Evolutionary conservation across 2,329 filamentous ascomycete species (phyloP).

Genomic region (Aureobasidium sp.): DNA sequence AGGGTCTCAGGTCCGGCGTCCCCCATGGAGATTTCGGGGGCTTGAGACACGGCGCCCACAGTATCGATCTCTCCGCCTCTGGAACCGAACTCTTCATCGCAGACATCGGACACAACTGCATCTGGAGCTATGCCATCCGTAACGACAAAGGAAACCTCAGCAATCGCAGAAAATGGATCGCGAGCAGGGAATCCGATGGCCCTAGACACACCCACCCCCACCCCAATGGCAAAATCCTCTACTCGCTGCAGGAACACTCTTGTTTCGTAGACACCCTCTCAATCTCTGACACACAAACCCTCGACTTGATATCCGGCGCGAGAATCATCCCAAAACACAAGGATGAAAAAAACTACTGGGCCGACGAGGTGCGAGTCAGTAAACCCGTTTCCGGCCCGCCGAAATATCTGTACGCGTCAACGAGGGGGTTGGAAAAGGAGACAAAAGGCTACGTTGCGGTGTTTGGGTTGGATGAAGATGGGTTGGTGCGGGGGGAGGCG

Average conservation of each 20-base stretch:
- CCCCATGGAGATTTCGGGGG: conserved; percentile 29
- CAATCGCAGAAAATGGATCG: conserved; percentile 21
- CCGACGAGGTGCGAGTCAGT: conserved; percentile 28
- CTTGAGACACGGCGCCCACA: conserved; percentile 26
- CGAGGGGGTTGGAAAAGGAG: conserved; percentile 23
- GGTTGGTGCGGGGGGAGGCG: conserved; percentile 21
- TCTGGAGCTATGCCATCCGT: conserved; percentile 22
- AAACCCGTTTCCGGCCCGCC: conserved; percentile 20
- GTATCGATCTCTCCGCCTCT: conserved; percentile 24
- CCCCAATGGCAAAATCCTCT: conserved; percentile 25
- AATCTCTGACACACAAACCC: conserved; percentile 21
- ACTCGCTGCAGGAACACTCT: conserved; percentile 28
- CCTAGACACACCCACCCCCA: conserved; percentile 29
- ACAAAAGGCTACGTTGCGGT: conserved; percentile 27
- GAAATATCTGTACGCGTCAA: conserved; percentile 27
- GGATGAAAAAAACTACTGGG: conserved; percentile 27
- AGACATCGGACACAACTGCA: conserved; percentile 28
- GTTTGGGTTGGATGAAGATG: conserved; percentile 21
- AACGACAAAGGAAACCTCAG: conserved; percentile 14
- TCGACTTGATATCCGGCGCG: conserved; percentile 22
- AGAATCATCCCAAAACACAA: conserved; percentile 25
- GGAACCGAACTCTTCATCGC: conserved; percentile 24
- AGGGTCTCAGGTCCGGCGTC: conserved; percentile 22
- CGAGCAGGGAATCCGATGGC: conserved; percentile 24
- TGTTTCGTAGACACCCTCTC: conserved; percentile 28